phyloP scores from a whole-genome alignment of 1,284 basidiomycete species.

The Cryptococcus depauperatus region DNA sequence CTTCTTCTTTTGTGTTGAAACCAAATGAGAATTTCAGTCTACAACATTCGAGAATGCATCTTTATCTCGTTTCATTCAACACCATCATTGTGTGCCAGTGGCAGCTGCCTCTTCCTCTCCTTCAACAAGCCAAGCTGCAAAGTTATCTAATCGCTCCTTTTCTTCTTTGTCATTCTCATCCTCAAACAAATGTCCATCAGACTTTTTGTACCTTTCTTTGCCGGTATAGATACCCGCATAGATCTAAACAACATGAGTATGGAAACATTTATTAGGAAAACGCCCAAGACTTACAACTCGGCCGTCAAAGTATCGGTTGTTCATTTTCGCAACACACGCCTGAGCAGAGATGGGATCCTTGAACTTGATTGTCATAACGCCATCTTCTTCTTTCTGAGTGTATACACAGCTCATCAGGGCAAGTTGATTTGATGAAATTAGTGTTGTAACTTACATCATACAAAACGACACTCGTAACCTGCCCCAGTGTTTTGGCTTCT shows the following conservation, averaged over 20 bases:
- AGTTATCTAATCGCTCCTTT: slow-evolving; percentile 74
- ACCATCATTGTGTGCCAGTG: no score
- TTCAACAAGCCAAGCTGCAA: slow-evolving; percentile 69
- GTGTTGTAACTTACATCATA: slow-evolving; percentile 68
- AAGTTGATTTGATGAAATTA: neutral
- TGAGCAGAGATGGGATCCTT: slow-evolving; percentile 76
- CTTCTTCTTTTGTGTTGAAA: neutral
- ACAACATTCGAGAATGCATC: neutral
- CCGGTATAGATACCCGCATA: slow-evolving; percentile 73
- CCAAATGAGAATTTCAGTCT: neutral
- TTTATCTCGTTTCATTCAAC: no score
- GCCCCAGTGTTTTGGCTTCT: slow-evolving; percentile 83
- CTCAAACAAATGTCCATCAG: slow-evolving; percentile 46
- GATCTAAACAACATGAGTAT: slow-evolving; percentile 47
- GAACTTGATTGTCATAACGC: slow-evolving; percentile 95
- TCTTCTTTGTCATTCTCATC: slow-evolving; percentile 57
- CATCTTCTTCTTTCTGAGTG: slow-evolving; percentile 89
- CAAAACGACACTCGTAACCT: slow-evolving; percentile 91
- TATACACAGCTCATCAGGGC: no score
- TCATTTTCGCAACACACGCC: slow-evolving; percentile 92
- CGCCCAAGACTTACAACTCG: slow-evolving; percentile 43
- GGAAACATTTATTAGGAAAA: neutral
- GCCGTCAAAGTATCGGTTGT: slow-evolving; percentile 85
- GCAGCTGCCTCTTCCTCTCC: slow-evolving; percentile 26
- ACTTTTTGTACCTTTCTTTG: slow-evolving; percentile 70